These are phyloP conservation scores for Rhodosorus marinus DNA, from an alignment of 23 red algal genomes.

Conservation along the genomic window DNA sequence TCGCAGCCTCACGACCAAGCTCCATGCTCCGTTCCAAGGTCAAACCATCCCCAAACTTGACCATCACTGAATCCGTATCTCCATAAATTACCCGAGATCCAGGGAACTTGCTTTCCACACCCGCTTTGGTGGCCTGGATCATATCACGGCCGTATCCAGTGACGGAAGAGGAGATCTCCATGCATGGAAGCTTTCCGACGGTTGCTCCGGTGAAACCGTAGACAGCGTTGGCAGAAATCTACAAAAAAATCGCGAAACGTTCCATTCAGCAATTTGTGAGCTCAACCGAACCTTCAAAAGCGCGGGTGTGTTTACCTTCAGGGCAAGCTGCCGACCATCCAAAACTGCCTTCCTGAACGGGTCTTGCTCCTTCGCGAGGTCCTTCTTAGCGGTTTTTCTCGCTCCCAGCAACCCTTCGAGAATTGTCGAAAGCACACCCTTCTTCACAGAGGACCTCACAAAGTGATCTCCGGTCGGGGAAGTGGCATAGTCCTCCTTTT, in stretches of 20 bases:
- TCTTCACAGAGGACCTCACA: conserved; percentile 38
- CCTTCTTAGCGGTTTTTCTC: conserved; percentile 75
- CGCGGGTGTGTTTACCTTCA: no score
- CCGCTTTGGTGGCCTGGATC: conserved; percentile 68
- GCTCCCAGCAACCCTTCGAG: conserved; percentile 68
- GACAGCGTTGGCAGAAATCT: conserved; percentile 97
- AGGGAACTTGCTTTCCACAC: conserved; percentile 60
- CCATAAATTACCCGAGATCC: conserved; percentile 80
- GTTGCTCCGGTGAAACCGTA: conserved; percentile 97
- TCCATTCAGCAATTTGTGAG: no score
- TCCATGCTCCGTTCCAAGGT: conserved; percentile 44
- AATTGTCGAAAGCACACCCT: conserved; percentile 69
- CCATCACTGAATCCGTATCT: conserved; percentile 98
- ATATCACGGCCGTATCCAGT: conserved; percentile 91
- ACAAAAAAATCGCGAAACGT: no score
- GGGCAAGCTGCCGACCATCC: conserved; percentile 84
- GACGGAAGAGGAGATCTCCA: conserved; percentile 87
- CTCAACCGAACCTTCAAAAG: no score
- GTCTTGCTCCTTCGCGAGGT: conserved; percentile 57
- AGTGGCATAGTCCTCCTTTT: background rate
- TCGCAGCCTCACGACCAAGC: conserved; percentile 61
- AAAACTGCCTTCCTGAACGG: conserved; percentile 75
- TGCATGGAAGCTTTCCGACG: conserved; percentile 95
- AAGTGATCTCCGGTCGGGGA: conserved; percentile 63
- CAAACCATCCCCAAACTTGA: conserved; percentile 65